phyloP scores from a whole-genome alignment of 768 basidiomycete species.

The Boletus tomentosulus region DNA sequence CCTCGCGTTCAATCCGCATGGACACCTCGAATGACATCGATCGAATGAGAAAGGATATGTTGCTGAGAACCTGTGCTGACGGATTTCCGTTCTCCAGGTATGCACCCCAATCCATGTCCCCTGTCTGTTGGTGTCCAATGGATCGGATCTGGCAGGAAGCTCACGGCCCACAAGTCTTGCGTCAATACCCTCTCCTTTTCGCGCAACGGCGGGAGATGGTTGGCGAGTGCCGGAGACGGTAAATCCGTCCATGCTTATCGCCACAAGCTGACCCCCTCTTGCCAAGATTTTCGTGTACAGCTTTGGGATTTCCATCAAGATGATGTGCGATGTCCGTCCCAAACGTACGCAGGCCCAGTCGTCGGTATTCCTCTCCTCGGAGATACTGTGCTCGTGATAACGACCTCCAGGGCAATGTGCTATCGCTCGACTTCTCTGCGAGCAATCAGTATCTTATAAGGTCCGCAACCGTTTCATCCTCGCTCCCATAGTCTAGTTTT shows the following conservation, averaged over 20 bases:
- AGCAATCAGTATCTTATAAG: conserved; percentile 59
- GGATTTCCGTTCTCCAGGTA: conserved; percentile 37
- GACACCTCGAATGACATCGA: conserved; percentile 25
- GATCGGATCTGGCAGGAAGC: conserved; percentile 23
- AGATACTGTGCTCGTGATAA: conserved; percentile 22
- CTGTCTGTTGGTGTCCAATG: conserved; percentile 1
- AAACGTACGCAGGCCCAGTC: conserved; percentile 43
- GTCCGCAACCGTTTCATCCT: conserved; percentile 40
- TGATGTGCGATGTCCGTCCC: conserved; percentile 41
- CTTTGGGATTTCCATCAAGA: conserved; percentile 70
- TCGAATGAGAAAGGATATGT: conserved; percentile 13
- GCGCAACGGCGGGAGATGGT: conserved; percentile 52
- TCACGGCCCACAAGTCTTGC: conserved; percentile 53
- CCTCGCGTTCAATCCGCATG: conserved; percentile 15
- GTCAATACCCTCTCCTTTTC: conserved; percentile 64
- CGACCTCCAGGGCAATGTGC: conserved; percentile 56
- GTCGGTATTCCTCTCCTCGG: conserved; percentile 28
- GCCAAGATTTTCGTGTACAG: conserved; percentile 48
- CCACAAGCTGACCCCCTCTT: conserved; percentile 10
- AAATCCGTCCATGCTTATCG: conserved; percentile 20
- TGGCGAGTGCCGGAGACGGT: conserved; percentile 73
- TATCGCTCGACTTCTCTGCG: conserved; percentile 68
- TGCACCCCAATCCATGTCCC: conserved; percentile 1
- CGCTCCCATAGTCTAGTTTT: conserved; percentile 4
- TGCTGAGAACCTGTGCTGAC: conserved; percentile 18